These are phyloP conservation scores for Macrocybe gigantea DNA, from an alignment of 768 basidiomycete species.

Conservation along the genomic window DNA sequence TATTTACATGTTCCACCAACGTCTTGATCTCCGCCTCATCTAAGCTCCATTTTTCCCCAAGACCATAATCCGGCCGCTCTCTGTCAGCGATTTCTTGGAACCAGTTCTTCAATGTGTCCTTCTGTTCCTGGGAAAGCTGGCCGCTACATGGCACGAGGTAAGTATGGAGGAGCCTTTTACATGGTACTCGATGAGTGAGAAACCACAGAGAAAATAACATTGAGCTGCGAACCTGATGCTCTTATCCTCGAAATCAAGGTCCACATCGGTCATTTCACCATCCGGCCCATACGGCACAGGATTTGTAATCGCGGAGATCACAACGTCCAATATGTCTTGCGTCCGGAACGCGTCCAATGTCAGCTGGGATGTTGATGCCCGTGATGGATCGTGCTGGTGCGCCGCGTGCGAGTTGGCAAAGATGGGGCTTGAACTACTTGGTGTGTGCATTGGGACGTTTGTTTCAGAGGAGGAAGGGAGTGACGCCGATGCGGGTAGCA, in stretches of 20 bases:
- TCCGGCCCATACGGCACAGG: conserved; percentile 64
- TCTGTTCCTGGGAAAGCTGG: conserved; percentile 22
- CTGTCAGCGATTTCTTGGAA: neutral
- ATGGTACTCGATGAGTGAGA: neutral
- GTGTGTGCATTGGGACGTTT: conserved; percentile 15
- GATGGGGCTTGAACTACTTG: conserved; percentile 28
- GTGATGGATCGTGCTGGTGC: conserved; percentile 49
- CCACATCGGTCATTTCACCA: conserved; percentile 53
- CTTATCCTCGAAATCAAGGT: conserved; percentile 64
- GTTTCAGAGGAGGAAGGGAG: conserved; percentile 14
- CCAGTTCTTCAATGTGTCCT: conserved; percentile 3
- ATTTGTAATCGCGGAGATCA: conserved; percentile 45
- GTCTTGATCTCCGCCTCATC: neutral
- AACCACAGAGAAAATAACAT: neutral
- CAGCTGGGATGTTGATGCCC: conserved; percentile 42
- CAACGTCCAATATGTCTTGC: conserved; percentile 38
- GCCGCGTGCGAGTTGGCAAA: conserved; percentile 72
- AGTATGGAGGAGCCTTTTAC: conserved; percentile 42
- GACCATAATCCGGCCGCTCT: neutral
- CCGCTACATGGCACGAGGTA: conserved; percentile 39
- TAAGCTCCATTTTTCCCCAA: neutral
- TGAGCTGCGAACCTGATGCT: conserved; percentile 37
- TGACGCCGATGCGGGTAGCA: conserved; percentile 39
- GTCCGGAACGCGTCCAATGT: conserved; percentile 44
- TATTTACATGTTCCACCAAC: too few relatives aligned